These are phyloP conservation scores for Phytophthora lateralis DNA, from an alignment of 352 stramenopile genomes.

Conservation along the genomic window DNA sequence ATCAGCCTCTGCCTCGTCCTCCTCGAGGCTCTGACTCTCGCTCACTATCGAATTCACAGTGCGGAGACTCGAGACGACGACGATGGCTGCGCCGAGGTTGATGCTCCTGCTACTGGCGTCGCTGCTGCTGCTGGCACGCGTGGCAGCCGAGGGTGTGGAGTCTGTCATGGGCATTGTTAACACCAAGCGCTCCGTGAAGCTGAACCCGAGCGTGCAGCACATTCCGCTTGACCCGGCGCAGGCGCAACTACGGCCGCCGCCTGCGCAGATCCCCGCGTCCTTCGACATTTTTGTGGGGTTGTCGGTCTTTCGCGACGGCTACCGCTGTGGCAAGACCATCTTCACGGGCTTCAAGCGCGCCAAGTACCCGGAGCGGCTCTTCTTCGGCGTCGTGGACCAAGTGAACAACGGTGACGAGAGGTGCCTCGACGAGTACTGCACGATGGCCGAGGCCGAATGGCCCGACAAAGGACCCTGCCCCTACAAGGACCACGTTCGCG, in stretches of 20 bases:
- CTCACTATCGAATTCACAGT: slow-evolving; percentile 30
- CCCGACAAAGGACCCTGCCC: slow-evolving; percentile 64
- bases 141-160: slow-evolving; percentile 28
- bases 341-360: slow-evolving; percentile 78
- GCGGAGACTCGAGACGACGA: slow-evolving; percentile 19
- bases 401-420: slow-evolving; percentile 71
- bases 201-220: slow-evolving; percentile 80
- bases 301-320: slow-evolving; percentile 84
- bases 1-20: slow-evolving; percentile 19
- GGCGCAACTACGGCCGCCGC: slow-evolving; percentile 56
- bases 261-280: slow-evolving; percentile 49
- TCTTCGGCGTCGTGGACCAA: slow-evolving; percentile 86
- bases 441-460: slow-evolving; percentile 72
- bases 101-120: slow-evolving; percentile 12
- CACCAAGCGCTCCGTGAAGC: slow-evolving; percentile 54
- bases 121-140: slow-evolving; percentile 18
- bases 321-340: slow-evolving; percentile 82
- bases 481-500: slow-evolving; percentile 74
- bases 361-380: slow-evolving; percentile 69
- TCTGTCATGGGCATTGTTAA: slow-evolving; percentile 65
- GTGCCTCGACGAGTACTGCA: slow-evolving; percentile 82
- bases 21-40: slow-evolving; percentile 21
- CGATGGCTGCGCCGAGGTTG: slow-evolving; percentile 8
- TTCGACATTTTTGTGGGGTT: slow-evolving; percentile 79
- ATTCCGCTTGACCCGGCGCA: slow-evolving; percentile 51